Evolutionary conservation across 331 rosid genomes (phyloP).

Genomic region (Prunus yedoensis): DNA sequence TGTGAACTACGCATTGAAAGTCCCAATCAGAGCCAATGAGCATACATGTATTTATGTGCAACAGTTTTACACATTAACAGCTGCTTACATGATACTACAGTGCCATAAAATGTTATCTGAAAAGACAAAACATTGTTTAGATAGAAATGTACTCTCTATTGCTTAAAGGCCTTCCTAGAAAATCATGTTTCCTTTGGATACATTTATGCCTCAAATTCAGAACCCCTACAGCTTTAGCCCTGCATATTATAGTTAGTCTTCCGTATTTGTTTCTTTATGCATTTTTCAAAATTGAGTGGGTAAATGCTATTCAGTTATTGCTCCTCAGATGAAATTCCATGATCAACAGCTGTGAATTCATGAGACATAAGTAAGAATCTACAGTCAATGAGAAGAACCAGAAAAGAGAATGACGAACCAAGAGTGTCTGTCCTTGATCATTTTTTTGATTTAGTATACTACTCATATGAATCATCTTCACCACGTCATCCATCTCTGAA

Average conservation of each 20-base stretch:
- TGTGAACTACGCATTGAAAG: background rate
- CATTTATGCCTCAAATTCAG: background rate
- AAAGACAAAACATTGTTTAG: background rate
- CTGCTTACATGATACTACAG: background rate
- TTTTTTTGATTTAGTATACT: constrained; percentile 44
- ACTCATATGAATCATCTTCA: constrained; percentile 70
- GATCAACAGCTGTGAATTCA: background rate
- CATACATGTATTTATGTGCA: background rate
- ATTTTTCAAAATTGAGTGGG: background rate
- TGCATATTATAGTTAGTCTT: background rate
- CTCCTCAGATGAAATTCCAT: background rate
- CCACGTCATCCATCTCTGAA: constrained; percentile 91
- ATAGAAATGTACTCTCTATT: background rate
- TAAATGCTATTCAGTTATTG: background rate
- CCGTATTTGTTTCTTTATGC: background rate
- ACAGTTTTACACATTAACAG: constrained; percentile 4
- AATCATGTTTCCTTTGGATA: background rate
- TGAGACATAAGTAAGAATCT: background rate
- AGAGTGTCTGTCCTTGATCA: constrained; percentile 60
- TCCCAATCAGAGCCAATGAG: background rate
- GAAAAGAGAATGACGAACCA: constrained; percentile 55
- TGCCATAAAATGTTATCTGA: background rate
- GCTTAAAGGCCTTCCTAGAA: background rate
- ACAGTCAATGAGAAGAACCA: background rate
- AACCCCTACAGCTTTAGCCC: background rate